phyloP scores from a whole-genome alignment of 371 early-diverging fungal genomes.

The Zychaea mexicana region DNA sequence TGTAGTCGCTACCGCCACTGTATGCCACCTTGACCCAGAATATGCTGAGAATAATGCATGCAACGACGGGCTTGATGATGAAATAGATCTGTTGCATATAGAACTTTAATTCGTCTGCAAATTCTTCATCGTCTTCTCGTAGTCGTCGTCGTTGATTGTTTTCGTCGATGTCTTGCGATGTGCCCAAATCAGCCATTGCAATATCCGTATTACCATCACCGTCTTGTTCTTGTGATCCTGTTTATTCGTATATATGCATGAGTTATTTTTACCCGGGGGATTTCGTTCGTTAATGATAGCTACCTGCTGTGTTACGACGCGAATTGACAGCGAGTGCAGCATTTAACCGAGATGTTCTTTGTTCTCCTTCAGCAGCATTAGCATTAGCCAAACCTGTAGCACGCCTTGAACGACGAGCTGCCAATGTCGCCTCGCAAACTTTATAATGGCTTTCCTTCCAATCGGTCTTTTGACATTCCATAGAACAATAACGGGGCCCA shows the following conservation, averaged over 20 bases:
- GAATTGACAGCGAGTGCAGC: constrained; percentile 3
- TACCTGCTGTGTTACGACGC: neutral
- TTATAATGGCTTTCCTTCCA: constrained; percentile 60
- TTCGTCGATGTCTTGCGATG: neutral
- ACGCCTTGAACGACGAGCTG: constrained; percentile 24
- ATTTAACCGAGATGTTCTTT: constrained; percentile 16
- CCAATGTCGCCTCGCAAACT: constrained; percentile 45
- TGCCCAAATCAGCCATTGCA: constrained; percentile 10
- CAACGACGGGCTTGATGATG: constrained; percentile 79
- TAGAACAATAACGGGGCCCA: constrained; percentile 69
- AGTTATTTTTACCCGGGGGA: neutral
- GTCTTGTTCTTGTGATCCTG: neutral
- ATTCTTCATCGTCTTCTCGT: constrained; percentile 28
- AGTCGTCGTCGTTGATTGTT: constrained; percentile 26
- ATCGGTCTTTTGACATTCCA: constrained; percentile 67
- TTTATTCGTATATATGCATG: neutral
- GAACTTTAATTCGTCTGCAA: constrained; percentile 67
- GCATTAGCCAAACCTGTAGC: constrained; percentile 1
- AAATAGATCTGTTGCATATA: constrained; percentile 82
- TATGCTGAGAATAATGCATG: constrained; percentile 76
- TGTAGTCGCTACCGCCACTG: constrained; percentile 57
- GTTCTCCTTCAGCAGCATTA: constrained; percentile 13
- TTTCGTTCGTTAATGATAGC: constrained; percentile 5
- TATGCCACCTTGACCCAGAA: constrained; percentile 84
- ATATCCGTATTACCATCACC: constrained; percentile 5